Base-by-base conservation (phyloP, 1,284 basidiomycete genomes). In the Anthracocystis walkeri region DNA sequence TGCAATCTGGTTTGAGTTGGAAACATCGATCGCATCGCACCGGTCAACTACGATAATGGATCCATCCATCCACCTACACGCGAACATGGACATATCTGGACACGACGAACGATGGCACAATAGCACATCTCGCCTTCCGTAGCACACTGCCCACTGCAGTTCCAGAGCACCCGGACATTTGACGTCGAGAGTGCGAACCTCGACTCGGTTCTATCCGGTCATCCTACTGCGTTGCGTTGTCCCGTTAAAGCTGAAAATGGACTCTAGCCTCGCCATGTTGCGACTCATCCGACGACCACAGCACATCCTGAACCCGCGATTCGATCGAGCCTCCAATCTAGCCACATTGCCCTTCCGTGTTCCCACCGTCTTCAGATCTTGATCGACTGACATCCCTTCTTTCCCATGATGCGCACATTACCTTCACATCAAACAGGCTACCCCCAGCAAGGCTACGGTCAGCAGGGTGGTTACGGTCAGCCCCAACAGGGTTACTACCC, bases 401-500 rank as follows among this genome's bases (percentile, higher is more conserved):
- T 12, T 38, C 35, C 8, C 33, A 38, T 38, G 12, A 16, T 14
- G 3, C 35, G 12, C 14, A 16, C 35, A 20, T 29, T 21, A 12
- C 10, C 4, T 53, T 12, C 25, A 21, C 7, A n/a, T 49, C 6
- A 14, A 21, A 59, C 50, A 66, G 71, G 75, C 23, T 75, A 77
- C 67, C 71, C 69, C 16, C 73, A 75, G 56, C 70, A 72, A 35
- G 63, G 64, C 42, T 64, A 69, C 60, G 51, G 51, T 14, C 51
- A 44, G 4, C 66, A 71, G 53, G 62, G 60, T 35, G 61, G 62
- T 18, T 73, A 73, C 60, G 65, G 65, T 41, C 58, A 52, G 56
- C 68, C 69, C 25, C 68, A 70, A 42, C 72, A 69, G 66, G 64
- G 64, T 23, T 73, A 77, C 66, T 71, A 78, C 62, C 76, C 76